These are phyloP conservation scores for Sclerotiophoma versabilis DNA, from an alignment of 2,329 filamentous ascomycete genomes.

Conservation along the genomic window DNA sequence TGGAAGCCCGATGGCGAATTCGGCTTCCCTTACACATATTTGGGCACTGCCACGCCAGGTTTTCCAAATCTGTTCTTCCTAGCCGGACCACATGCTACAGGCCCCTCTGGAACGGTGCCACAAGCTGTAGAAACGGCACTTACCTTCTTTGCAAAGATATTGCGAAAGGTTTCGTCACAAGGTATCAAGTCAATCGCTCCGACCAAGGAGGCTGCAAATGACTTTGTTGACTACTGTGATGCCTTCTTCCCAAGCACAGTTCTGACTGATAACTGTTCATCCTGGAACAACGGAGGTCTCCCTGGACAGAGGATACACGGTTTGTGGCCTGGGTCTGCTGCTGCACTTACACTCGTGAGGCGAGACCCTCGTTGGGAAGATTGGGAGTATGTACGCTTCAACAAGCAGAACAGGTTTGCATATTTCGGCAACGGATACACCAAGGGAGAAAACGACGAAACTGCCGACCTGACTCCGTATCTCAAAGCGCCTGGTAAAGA, in stretches of 20 bases:
- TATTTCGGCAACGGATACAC: conserved; percentile 76
- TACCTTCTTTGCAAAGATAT: conserved; percentile 69
- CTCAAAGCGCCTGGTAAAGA: conserved; percentile 60
- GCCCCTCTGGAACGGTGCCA: conserved; percentile 68
- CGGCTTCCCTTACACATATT: conserved; percentile 72
- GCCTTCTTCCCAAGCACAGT: conserved; percentile 59
- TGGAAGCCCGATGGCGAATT: conserved; percentile 65
- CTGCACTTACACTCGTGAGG: conserved; percentile 66
- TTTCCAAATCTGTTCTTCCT: conserved; percentile 74
- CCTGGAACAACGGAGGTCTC: conserved; percentile 71
- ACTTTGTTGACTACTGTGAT: conserved; percentile 67
- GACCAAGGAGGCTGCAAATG: conserved; percentile 65
- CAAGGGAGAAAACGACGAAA: conserved; percentile 62
- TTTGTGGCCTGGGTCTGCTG: conserved; percentile 72
- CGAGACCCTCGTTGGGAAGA: conserved; percentile 66
- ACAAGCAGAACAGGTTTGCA: conserved; percentile 60
- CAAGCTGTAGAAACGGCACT: conserved; percentile 71
- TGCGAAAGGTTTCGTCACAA: conserved; percentile 71
- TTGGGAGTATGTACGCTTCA: conserved; percentile 61
- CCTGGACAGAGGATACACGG: conserved; percentile 71
- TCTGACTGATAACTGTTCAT: conserved; percentile 68
- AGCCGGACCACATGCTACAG: conserved; percentile 56
- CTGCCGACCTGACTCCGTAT: conserved; percentile 70
- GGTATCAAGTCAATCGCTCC: conserved; percentile 70
- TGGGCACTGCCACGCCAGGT: conserved; percentile 67